Conservation (phyloP, 768 basidiomycete genomes). For the Tricholoma flavovirens region DNA sequence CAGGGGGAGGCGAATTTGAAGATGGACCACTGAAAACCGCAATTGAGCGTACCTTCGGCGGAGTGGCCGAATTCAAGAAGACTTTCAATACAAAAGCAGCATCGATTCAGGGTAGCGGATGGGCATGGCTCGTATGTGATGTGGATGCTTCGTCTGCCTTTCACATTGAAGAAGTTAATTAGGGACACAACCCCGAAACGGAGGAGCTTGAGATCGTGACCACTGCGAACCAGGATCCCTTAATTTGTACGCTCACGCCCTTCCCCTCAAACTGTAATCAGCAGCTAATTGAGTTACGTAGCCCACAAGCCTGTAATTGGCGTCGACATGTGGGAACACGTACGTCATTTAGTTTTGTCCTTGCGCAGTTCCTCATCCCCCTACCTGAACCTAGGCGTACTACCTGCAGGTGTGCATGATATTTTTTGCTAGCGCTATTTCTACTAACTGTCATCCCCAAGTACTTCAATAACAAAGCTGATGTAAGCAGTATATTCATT, state of each 20-base stretch:
- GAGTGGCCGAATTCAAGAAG: conserved; percentile 81
- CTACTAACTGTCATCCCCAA: conserved; percentile 23
- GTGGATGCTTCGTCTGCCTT: not conserved
- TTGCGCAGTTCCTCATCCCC: conserved; percentile 7
- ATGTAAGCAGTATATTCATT: conserved; percentile 50
- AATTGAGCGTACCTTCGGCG: conserved; percentile 78
- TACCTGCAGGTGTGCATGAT: conserved; percentile 46
- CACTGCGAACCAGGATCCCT: conserved; percentile 95
- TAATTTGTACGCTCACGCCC: conserved; percentile 33
- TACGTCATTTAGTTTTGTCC: conserved; percentile 28
- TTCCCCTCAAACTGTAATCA: not conserved
- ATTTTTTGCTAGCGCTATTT: conserved; percentile 7
- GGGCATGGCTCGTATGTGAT: conserved; percentile 87
- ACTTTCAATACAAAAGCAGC: conserved; percentile 83
- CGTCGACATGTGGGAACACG: conserved; percentile 97
- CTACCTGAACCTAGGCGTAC: conserved; percentile 46
- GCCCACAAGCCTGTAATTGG: conserved; percentile 90
- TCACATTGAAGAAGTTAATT: not conserved
- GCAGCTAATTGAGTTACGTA: conserved; percentile 20
- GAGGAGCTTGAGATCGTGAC: conserved; percentile 86
- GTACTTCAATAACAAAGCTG: conserved; percentile 91
- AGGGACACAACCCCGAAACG: conserved; percentile 65
- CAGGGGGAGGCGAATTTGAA: conserved; percentile 58
- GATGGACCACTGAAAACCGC: conserved; percentile 71
- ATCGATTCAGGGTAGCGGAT: conserved; percentile 93